Evolutionary conservation across 208 protist genomes (phyloP), one percentile per base, ranked within the genome.

Genomic region (Leishmania tropica): DNA sequence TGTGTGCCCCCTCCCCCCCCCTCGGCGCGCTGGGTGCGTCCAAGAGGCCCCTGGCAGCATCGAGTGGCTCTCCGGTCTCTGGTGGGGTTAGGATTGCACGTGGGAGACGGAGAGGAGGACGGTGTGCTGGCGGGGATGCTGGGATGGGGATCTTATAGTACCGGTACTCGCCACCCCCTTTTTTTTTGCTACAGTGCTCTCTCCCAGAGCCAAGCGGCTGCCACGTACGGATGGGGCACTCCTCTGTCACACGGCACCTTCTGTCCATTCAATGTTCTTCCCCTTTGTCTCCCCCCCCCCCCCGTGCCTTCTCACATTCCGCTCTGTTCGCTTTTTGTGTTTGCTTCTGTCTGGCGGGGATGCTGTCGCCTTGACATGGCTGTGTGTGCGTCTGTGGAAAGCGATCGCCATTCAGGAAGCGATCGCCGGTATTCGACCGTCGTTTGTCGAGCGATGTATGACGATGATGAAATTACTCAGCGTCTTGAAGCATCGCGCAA

Each of bases 381-480:
- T 15, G 31, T 58, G n/a, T 45, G 51, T n/a, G 11, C 21, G n/a
- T 19, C 60, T 67, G 13, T 37, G n/a, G 31, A 47, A 76, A 24
- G 45, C 53, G 42, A n/a, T 53, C 24, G 45, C 24, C 68, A 4
- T 53, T 73, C 11, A 31, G 10, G 64, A 35, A 10, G 64, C 35
- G 24, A 71, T 80, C 8, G 31, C 8, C 35, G 53, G 40, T n/a
- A 37, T 70, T 40, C 45, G n/a, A n/a, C 19, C 17, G 47, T 28
- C 37, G 60, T 53, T 37, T 72, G 31, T 28, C 19, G 47, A 56
- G 68, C 45, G 90, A 94, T 64, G 51, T 79, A 21, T 84, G 90
- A 37, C 92, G 67, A 54, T 67, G 3, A 91, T 90, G 88, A 70
- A 76, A n/a, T 31, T 93, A 28, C 77, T 93, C 48, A 72, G 48